Evolutionary conservation across 208 protist species (phyloP).

Genomic region (Trypanosoma cruzi): DNA sequence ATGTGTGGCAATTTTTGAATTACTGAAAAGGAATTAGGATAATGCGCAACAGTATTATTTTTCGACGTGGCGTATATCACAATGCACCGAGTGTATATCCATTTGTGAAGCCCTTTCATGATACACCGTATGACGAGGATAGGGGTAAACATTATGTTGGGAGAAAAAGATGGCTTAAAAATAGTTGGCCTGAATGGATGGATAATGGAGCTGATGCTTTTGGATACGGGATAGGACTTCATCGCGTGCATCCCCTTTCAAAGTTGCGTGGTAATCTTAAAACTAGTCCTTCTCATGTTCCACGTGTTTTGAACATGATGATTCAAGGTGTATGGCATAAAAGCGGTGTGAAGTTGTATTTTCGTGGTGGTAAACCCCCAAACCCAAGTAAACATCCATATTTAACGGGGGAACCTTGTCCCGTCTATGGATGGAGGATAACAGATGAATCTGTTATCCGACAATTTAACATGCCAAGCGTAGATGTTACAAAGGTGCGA

Average conservation of each 20-base stretch:
- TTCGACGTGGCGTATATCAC: conserved; percentile 70
- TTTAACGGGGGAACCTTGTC: conserved; percentile 89
- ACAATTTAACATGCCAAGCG: conserved; percentile 76
- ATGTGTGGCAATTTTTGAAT: conserved; percentile 5
- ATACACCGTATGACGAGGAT: conserved; percentile 89
- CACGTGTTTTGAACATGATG: conserved; percentile 88
- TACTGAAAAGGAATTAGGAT: conserved; percentile 10
- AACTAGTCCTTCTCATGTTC: conserved; percentile 55
- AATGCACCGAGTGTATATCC: conserved; percentile 86
- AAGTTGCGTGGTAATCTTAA: conserved; percentile 79
- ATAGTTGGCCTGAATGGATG: conserved; percentile 87
- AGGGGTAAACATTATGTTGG: conserved; percentile 55
- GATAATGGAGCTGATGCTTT: conserved; percentile 84
- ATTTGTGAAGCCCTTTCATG: conserved; percentile 86
- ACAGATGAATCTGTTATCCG: conserved; percentile 81
- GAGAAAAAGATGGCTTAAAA: conserved; percentile 34
- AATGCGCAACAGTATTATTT: conserved; percentile 22
- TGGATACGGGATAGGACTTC: conserved; percentile 86
- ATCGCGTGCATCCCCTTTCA: conserved; percentile 82
- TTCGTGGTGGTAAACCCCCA: conserved; percentile 87
- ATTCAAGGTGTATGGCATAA: conserved; percentile 93
- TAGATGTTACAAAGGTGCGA: conserved; percentile 66
- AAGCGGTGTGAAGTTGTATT: conserved; percentile 88
- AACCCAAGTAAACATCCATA: conserved; percentile 90
- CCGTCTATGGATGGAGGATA: conserved; percentile 89